Evolutionary conservation across 805 yeast species (phyloP), one percentile per base, ranked within the genome.

Genomic region (Pichia kluyveri): DNA sequence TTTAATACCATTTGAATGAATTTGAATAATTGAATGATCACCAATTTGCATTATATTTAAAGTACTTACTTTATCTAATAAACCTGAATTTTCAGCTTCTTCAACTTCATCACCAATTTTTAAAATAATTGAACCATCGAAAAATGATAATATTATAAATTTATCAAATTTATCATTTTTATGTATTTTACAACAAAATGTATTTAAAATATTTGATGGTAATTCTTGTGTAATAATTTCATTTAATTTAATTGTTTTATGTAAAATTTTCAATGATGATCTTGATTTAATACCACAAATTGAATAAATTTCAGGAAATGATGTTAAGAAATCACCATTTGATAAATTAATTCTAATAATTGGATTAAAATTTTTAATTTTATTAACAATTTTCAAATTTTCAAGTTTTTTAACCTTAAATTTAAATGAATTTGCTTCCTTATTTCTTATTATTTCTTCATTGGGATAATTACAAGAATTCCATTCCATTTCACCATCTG

Each of bases 51-150:
- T 80, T 0, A 86, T 81, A 3, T 75, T 77, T 2, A 91, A 56
- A 0, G 98, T 88, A 2, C 76, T 71, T 34, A 77, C 78, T 32
- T 73, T 70, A 0, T 71, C 57, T 1, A 73, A 62, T n/a, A 88
- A 68, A 0, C 83, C 81, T 0, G 90, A 79, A 49, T 59, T 55
- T 1, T 76, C 71, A 9, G 83, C 83, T 56, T 86, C 89, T 49
- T 83, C 89, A 2, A 86, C 86, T 0, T 78, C 79, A 54, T 86
- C 96, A 8, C 93, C 95, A 44, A 87, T 80, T 2, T 84, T 74
- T 17, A 93, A 64, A 0, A 88, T 84, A 48, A 85, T 69, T 0
- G 96, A 87, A 4, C 82, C 75, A 43, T 80, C 82, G 23, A 75
- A 62, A 54, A 82, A 76, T 1, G 91, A 72, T 4, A 88, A 67